Evolutionary conservation across 2,329 filamentous ascomycete genomes (phyloP).

Genomic region (Periconia sp.): DNA sequence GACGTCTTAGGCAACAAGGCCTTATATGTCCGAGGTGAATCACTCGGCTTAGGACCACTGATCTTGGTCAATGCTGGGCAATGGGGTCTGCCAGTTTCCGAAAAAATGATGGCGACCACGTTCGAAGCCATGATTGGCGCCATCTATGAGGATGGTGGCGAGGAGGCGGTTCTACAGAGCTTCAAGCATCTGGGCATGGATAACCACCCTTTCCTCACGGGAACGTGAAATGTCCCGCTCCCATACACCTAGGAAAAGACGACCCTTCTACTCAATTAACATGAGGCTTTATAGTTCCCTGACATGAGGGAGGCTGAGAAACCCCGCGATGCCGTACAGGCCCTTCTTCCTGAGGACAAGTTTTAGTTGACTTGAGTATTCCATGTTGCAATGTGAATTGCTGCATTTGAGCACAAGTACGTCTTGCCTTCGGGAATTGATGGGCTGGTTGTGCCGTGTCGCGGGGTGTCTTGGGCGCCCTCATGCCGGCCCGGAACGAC

Average conservation of each 20-base stretch:
- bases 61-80: not conserved
- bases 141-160: constrained; percentile 4
- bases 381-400: no score
- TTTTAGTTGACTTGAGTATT: no score
- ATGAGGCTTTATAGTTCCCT: not conserved
- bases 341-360: no score
- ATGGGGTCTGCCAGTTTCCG: not conserved
- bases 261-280: not conserved
- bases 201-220: not conserved
- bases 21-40: not conserved
- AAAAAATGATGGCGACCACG: constrained; percentile 4
- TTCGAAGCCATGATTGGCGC: constrained; percentile 8
- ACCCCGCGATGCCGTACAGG: no score
- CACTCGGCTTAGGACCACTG: not conserved
- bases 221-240: not conserved
- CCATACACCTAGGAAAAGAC: not conserved
- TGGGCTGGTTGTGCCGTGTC: no score
- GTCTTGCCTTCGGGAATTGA: no score
- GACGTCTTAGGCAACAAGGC: not conserved
- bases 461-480: no score
- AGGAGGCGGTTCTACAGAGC: not conserved
- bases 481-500: no score
- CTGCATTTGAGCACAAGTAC: no score
- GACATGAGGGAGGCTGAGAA: not conserved
- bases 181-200: constrained; percentile 4